A percentile compares a stretch with the other conserved stretches of the same genome.
phyloP scores from a whole-genome alignment of 768 basidiomycete species.

The Tricholoma saponaceum region DNA sequence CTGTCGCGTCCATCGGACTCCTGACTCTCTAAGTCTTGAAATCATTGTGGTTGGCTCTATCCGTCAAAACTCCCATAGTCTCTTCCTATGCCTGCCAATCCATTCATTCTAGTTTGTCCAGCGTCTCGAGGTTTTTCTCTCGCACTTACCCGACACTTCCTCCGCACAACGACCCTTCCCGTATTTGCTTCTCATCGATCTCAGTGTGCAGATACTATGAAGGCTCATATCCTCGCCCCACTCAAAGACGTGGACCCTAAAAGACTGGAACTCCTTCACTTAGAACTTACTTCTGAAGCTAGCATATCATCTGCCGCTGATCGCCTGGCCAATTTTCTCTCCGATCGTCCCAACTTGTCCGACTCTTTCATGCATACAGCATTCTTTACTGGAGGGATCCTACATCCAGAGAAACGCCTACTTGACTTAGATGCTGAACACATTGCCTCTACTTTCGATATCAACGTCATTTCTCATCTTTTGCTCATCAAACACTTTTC shows the following conservation, averaged over 20 bases:
- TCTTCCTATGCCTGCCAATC: conserved; percentile 26
- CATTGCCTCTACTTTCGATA: conserved; percentile 44
- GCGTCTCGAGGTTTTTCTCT: conserved; percentile 55
- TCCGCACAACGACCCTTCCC: conserved; percentile 45
- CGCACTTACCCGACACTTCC: conserved; percentile 50
- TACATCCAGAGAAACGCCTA: conserved; percentile 52
- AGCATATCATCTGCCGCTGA: conserved; percentile 47
- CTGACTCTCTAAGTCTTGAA: too few relatives aligned
- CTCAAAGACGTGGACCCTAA: conserved; percentile 37
- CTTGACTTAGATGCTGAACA: conserved; percentile 39
- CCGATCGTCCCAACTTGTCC: conserved; percentile 5
- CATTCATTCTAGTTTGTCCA: conserved; percentile 51
- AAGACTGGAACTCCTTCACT: conserved; percentile 41
- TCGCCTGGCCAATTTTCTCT: conserved; percentile 31
- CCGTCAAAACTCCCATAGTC: too few relatives aligned
- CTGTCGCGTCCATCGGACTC: conserved; percentile 7
- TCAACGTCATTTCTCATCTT: conserved; percentile 58
- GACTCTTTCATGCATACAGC: conserved; percentile 47
- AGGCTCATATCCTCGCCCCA: conserved; percentile 37
- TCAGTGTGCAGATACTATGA: conserved; percentile 29
- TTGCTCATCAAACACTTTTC: conserved; percentile 61
- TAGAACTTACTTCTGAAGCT: conserved; percentile 49
- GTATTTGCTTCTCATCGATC: conserved; percentile 54
- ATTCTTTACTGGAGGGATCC: conserved; percentile 51
- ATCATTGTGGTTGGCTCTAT: too few relatives aligned